Base-by-base conservation (phyloP, 495 filamentous ascomycete species). In the Hapsidospora chrysogenum region DNA sequence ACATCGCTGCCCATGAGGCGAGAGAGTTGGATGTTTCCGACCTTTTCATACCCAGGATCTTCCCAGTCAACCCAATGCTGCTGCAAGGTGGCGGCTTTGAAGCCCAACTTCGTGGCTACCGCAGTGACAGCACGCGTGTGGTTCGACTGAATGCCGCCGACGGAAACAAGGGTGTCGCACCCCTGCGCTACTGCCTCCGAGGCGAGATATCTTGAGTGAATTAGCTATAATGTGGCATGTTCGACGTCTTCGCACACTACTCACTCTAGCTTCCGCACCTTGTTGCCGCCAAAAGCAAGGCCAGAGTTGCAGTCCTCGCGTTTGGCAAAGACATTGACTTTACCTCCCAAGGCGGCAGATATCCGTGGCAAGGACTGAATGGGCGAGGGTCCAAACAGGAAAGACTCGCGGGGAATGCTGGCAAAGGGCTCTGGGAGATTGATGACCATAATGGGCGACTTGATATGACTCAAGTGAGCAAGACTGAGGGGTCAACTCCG, bases 121-220 rank as follows among this genome's bases (percentile, higher is more conserved):
- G 69, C 74, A 2, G 72, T 71, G 0, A 76, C 72, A 38, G 70
- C 64, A 0, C 75, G 63, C 6, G 70, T 78, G 49, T 77, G 72
- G 58, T 78, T 80, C 17, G 63, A 72, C 43, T 78, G 74, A 9
- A 78, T 57, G 26, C 74, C 75, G 30, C 75, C 74, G 44, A 75
- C 72, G 32, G 59, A 66, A 36, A 78, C 62, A 9, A 80, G 60
- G 2, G 66, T 74, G 38, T 66, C 61, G 44, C 54, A 61, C 13
- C 60, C 60, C 36, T 64, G 54, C 32, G 54, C 48, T n/a, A 65
- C 51, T 7, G 72, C 74, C 15, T 75, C 70, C 4, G 70, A 58
- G 29, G 69, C 49, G 19, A 75, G 60, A 36, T 66, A 65, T 51
- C 61, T 65, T 28, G 20, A 19, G 13, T 19, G 15, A 37, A 18